Conservation (phyloP, 2,329 filamentous ascomycete species). For the Cytospora paraplurivora region DNA sequence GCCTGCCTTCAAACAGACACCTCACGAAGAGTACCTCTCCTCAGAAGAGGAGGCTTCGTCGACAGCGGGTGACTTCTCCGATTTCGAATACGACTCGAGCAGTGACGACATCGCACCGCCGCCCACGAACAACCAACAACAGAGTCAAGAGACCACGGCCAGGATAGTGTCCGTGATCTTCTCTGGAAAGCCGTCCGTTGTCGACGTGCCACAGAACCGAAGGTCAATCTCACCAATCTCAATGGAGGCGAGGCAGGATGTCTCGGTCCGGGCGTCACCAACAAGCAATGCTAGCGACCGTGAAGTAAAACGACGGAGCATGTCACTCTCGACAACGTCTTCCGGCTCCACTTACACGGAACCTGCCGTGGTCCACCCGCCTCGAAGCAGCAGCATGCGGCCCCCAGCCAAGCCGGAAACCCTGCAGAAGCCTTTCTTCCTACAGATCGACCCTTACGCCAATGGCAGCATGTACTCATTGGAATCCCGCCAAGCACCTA, state of each 20-base stretch:
- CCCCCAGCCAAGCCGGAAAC: constrained; percentile 37
- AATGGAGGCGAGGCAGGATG: constrained; percentile 36
- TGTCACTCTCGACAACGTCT: constrained; percentile 39
- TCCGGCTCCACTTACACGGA: constrained; percentile 32
- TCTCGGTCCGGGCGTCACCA: constrained; percentile 9
- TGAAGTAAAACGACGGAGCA: constrained; percentile 35
- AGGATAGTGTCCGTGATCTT: constrained; percentile 61
- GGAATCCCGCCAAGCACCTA: constrained; percentile 32
- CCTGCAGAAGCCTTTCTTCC: constrained; percentile 46
- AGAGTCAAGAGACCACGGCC: constrained; percentile 58
- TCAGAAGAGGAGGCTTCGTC: constrained; percentile 68
- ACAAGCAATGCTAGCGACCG: constrained; percentile 26
- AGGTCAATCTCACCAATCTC: constrained; percentile 49
- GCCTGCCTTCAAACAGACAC: constrained; percentile 44
- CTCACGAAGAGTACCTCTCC: constrained; percentile 64
- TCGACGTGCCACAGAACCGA: constrained; percentile 49
- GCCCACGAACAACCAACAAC: constrained; percentile 36
- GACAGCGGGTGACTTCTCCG: constrained; percentile 61
- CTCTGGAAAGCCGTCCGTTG: constrained; percentile 60
- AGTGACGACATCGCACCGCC: constrained; percentile 29
- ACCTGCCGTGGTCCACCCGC: constrained; percentile 35
- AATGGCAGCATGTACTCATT: constrained; percentile 40
- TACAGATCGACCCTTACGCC: constrained; percentile 58
- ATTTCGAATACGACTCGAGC: constrained; percentile 49
- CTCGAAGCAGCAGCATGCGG: constrained; percentile 49